Evolutionary conservation across 306 rosid genomes (phyloP), one percentile per base, ranked within the genome.

Genomic region (barrel medic (Medicago truncatula)): DNA sequence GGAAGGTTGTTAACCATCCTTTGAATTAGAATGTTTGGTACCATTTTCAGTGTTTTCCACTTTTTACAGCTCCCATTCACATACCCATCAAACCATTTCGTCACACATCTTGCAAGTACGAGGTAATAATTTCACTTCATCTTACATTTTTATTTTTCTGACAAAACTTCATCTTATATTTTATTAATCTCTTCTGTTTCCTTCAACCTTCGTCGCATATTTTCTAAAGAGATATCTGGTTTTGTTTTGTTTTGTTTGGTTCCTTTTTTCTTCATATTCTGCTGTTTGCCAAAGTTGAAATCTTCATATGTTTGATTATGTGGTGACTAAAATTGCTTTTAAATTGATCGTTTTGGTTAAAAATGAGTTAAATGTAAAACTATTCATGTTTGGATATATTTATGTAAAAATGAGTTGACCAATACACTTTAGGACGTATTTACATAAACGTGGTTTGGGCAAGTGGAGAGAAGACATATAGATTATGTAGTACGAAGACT

Each of bases 61-160:
- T 59, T 62, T 25, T 65, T 65, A 16, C 58, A 39, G 68, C n/a
- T n/a, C n/a, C n/a, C n/a, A n/a, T n/a, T n/a, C n/a, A n/a, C n/a
- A n/a, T n/a, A n/a, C n/a, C n/a, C 76, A 38, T 16, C 25, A 53
- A 61, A 16, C 31, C 63, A 52, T 57, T 61, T 76, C 82, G 18
- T 1, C 80, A 2, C 36, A 9, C 60, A 67, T 70, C 14, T 41
- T 10, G 3, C 14, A 44, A 57, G n/a, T 74, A 9, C 82, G 16
- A 72, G 82, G 84, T 72, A 69, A 80, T 80, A 13, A 15, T 76
- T 52, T 31, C 59, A 23, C 66, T 81, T 84, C 56, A 7, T 81
- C 50, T 53, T 58, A 2, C n/a, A n/a, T n/a, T n/a, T n/a, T n/a
- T n/a, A n/a, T n/a, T n/a, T n/a, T n/a, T n/a, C n/a, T n/a, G n/a